Evolutionary conservation across 2,329 filamentous ascomycete genomes (phyloP).

Genomic region (Tolypocladium endophyticum): DNA sequence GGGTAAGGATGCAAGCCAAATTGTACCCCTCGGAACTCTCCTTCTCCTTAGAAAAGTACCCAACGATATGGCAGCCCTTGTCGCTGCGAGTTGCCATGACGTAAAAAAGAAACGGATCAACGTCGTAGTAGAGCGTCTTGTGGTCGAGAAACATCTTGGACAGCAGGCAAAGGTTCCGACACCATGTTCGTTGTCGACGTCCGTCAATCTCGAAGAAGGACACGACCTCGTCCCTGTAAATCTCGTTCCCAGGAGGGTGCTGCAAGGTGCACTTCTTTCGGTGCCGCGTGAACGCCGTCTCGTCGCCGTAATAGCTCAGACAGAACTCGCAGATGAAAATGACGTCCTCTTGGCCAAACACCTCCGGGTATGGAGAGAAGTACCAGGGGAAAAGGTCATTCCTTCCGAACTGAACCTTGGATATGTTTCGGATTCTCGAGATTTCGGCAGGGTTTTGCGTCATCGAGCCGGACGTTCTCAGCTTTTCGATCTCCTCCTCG

Average conservation of each 20-base stretch:
- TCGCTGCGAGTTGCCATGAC: constrained; percentile 89
- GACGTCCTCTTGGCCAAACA: constrained; percentile 77
- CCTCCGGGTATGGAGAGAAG: constrained; percentile 91
- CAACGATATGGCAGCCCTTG: constrained; percentile 88
- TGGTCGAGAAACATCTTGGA: constrained; percentile 96
- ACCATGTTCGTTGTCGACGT: constrained; percentile 87
- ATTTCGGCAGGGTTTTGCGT: constrained; percentile 98
- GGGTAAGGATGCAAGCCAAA: constrained; percentile 90
- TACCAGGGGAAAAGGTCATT: constrained; percentile 96
- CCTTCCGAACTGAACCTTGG: constrained; percentile 86
- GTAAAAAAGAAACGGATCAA: constrained; percentile 98
- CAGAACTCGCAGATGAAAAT: constrained; percentile 98
- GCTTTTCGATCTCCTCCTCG: constrained; percentile 91
- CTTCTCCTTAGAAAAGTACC: constrained; percentile 99
- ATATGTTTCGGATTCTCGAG: constrained; percentile 88
- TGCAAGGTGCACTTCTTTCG: constrained; percentile 81
- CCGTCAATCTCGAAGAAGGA: constrained; percentile 98
- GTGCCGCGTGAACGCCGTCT: constrained; percentile 75
- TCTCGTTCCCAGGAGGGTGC: constrained; percentile 94
- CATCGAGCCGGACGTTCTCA: constrained; percentile 92
- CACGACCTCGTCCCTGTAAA: constrained; percentile 88
- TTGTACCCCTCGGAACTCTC: constrained; percentile 96
- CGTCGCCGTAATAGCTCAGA: constrained; percentile 77
- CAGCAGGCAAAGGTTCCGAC: constrained; percentile 85
- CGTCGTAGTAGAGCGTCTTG: constrained; percentile 97